Conservation (phyloP, 257 asterid species). For the Capsicum chinense region DNA sequence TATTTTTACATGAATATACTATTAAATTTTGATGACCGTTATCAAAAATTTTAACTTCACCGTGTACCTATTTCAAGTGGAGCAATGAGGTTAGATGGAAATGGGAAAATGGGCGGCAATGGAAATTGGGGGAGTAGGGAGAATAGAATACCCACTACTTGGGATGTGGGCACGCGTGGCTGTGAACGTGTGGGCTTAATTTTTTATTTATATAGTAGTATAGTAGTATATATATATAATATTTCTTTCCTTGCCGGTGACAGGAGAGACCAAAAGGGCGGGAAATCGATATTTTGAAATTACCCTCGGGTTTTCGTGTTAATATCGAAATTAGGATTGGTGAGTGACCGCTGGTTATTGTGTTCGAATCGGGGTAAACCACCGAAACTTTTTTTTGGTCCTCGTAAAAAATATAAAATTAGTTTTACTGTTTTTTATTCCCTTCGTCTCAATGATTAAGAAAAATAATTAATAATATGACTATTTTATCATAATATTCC, state of each 20-base stretch:
- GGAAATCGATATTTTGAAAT: neutral
- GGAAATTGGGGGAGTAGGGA: constrained; percentile 6
- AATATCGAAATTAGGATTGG: neutral
- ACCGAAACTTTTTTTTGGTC: too few relatives aligned
- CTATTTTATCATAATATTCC: too few relatives aligned
- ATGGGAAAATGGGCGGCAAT: neutral
- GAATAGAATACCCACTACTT: neutral
- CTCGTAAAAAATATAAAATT: too few relatives aligned
- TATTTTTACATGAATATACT: too few relatives aligned
- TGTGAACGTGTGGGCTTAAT: neutral
- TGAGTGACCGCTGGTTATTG: too few relatives aligned
- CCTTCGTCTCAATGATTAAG: too few relatives aligned
- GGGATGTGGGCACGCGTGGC: neutral
- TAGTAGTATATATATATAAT: neutral
- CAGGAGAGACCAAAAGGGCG: constrained; percentile 23
- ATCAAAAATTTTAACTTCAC: too few relatives aligned
- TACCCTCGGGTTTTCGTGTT: neutral
- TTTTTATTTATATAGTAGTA: neutral
- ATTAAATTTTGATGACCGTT: too few relatives aligned
- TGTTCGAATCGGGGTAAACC: too few relatives aligned
- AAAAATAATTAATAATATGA: too few relatives aligned
- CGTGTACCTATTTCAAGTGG: neutral
- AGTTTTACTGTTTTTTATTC: too few relatives aligned
- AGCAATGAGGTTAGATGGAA: constrained; percentile 9
- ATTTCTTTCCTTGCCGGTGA: neutral